phyloP scores from a whole-genome alignment of 1,284 basidiomycete genomes.

The Trichosporon sp. region DNA sequence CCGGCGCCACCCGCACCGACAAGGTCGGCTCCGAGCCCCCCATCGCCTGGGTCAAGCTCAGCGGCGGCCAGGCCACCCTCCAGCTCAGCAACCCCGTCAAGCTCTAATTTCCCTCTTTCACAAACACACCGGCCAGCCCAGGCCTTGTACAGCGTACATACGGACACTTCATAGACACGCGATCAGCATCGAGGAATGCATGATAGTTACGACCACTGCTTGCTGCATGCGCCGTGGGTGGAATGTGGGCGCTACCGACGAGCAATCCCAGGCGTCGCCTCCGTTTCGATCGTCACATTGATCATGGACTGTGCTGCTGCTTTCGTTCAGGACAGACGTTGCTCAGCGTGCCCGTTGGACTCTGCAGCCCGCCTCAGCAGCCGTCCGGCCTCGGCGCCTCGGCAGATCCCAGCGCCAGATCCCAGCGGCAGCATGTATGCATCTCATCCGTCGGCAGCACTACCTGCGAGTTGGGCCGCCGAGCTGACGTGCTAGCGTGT shows the following conservation, averaged over 20 bases:
- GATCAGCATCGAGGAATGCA: not conserved
- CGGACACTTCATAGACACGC: not conserved
- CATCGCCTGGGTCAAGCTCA: constrained; percentile 13
- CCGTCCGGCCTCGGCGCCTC: too few relatives aligned
- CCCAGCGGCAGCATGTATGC: not conserved
- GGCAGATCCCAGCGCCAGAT: too few relatives aligned
- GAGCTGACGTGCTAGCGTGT: not conserved
- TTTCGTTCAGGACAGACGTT: too few relatives aligned
- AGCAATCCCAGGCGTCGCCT: too few relatives aligned
- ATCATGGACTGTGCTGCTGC: too few relatives aligned
- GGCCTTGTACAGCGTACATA: not conserved
- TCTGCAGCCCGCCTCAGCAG: too few relatives aligned
- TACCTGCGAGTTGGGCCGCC: too few relatives aligned
- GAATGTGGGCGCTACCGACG: too few relatives aligned
- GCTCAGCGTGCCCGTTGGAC: too few relatives aligned
- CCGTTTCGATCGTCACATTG: too few relatives aligned
- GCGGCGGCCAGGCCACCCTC: not conserved
- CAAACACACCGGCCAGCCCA: too few relatives aligned
- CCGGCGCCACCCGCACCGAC: not conserved
- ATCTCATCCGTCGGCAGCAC: not conserved
- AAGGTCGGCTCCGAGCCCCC: constrained; percentile 12
- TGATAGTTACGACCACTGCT: not conserved
- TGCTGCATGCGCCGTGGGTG: not conserved
- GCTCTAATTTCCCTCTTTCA: constrained; percentile 1
- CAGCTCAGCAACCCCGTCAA: not conserved